These are phyloP conservation scores for Yamadazyma olivae DNA, from an alignment of 805 yeast species.

Conservation along the genomic window DNA sequence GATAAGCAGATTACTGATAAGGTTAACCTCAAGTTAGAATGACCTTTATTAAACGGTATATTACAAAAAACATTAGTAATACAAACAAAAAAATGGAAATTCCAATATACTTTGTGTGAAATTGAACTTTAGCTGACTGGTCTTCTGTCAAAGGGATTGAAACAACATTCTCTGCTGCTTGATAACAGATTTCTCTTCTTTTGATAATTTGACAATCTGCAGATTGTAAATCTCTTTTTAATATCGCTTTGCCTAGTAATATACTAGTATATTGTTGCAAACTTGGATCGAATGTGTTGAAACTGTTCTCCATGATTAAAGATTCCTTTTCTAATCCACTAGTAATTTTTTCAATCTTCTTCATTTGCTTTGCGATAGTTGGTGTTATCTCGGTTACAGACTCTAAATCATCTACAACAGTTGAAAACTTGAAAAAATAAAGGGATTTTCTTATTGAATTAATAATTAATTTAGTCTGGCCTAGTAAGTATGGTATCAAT, in stretches of 20 bases:
- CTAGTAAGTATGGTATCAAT: slow-evolving; percentile 31
- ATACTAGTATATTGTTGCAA: slow-evolving; percentile 34
- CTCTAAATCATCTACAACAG: slow-evolving; percentile 27
- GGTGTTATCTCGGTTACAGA: slow-evolving; percentile 19
- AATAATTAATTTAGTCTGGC: slow-evolving; percentile 28
- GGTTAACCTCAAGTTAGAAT: background rate
- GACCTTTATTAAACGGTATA: slow-evolving; percentile 21
- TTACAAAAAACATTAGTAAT: slow-evolving; percentile 21
- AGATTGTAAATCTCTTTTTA: slow-evolving; percentile 28
- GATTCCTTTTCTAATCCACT: slow-evolving; percentile 35
- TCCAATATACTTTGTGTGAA: slow-evolving; percentile 21
- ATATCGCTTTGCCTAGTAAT: slow-evolving; percentile 38
- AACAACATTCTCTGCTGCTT: slow-evolving; percentile 41
- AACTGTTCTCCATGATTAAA: slow-evolving; percentile 24
- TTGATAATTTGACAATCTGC: slow-evolving; percentile 31
- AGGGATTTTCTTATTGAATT: slow-evolving; percentile 23
- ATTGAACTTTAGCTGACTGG: slow-evolving; percentile 20
- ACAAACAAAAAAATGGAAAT: slow-evolving; percentile 21
- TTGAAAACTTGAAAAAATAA: slow-evolving; percentile 25
- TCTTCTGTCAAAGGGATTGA: slow-evolving; percentile 39
- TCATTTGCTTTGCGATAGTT: slow-evolving; percentile 24
- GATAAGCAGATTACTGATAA: background rate
- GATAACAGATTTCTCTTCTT: slow-evolving; percentile 37
- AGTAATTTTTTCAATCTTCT: slow-evolving; percentile 36
- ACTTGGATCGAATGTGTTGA: slow-evolving; percentile 30